Conservation (phyloP, 805 yeast species). For the Torulaspora delbrueckii region DNA sequence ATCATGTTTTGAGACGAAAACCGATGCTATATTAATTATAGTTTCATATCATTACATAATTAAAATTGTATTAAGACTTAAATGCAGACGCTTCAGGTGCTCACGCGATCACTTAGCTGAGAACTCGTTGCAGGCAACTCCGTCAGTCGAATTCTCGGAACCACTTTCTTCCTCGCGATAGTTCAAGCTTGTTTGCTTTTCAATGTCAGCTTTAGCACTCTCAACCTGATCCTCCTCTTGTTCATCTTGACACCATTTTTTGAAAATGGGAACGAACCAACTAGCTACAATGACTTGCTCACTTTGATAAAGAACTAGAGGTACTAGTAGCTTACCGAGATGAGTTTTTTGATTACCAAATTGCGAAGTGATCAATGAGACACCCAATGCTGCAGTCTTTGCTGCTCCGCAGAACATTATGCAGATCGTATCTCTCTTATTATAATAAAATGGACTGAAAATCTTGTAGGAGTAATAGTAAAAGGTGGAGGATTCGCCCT, state of each 20-base stretch:
- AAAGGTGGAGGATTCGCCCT: conserved; percentile 36
- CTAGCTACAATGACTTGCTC: conserved; percentile 85
- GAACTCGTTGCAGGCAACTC: background rate
- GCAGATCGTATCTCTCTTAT: conserved; percentile 66
- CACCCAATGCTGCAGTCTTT: conserved; percentile 89
- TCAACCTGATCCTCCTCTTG: conserved; percentile 10
- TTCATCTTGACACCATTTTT: conserved; percentile 51
- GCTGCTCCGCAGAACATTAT: conserved; percentile 89
- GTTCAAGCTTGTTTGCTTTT: conserved; percentile 1
- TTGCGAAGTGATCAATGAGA: conserved; percentile 73
- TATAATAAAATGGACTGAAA: conserved; percentile 62
- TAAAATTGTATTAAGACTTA: background rate
- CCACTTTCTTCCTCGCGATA: background rate
- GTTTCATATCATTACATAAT: background rate
- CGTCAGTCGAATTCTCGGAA: background rate
- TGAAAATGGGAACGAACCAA: conserved; percentile 59
- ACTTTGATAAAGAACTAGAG: conserved; percentile 80
- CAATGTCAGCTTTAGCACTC: conserved; percentile 4
- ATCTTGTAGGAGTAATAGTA: conserved; percentile 42
- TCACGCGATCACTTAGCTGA: no score
- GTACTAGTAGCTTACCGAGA: conserved; percentile 70
- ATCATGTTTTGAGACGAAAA: conserved; percentile 34
- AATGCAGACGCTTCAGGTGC: background rate
- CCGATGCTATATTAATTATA: background rate
- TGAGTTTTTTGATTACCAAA: conserved; percentile 59